Base-by-base conservation (phyloP, 2,329 filamentous ascomycete genomes). In the Hymenoscyphus occultus region DNA sequence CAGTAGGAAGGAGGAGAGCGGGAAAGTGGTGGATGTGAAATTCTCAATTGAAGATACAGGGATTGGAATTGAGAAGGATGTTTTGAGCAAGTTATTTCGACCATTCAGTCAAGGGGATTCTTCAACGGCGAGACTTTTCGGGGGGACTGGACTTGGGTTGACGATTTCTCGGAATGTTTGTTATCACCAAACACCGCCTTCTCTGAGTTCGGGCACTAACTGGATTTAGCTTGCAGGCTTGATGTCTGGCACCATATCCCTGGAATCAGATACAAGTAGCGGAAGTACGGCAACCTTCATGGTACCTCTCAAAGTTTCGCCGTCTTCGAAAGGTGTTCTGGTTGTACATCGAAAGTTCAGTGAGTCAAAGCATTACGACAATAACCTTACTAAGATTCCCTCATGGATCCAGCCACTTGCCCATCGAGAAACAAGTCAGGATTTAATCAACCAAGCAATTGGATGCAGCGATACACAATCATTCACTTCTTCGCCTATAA, bases 81-180 rank as follows among this genome's bases (percentile, higher is more conserved):
- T 92, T 72, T 90, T 89, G 77, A 87, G 90, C 60, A 83, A 86
- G 59, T 81, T 94, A 0, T 94, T 94, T 76, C 85, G 90, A 69
- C 85, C 90, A n/a, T 94, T 93, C 74, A 88, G 90, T 9, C 91
- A 94, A 76, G 90, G 90, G 0, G 91, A 88, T 40, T 87, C 90
- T 1, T 86, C 87, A 45, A 93, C 90, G 0, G 90, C 93, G 70
- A 86, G 91, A 19, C 86, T 91, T 66, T 93, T 93, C 69, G 91
- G 91, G 16, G 91, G 91, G 0, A 91, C 87, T 0, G 91, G 91
- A 0, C 81, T 94, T 0, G 91, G 91, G 0, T 80, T 94, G 19
- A 48, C 45, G 75, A 93, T 94, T 69, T 91, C 87, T 4, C 70
- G 66, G 60, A 72, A 72, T 63, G 71, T 71, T 40, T 64, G 68